phyloP scores from a whole-genome alignment of 2,329 filamentous ascomycete species.

The Amauroascus niger region DNA sequence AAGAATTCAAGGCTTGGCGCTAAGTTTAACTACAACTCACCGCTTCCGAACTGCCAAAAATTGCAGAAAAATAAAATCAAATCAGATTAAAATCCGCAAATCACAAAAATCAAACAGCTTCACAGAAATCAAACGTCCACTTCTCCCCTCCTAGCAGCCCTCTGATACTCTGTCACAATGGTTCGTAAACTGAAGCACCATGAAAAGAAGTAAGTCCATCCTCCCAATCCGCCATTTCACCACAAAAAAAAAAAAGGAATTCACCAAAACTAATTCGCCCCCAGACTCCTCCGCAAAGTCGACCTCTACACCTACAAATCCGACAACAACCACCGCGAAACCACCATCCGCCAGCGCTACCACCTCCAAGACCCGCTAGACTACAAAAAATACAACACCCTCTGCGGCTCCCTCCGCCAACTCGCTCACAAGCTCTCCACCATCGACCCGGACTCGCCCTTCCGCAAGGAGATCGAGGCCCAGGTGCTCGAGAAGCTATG shows the following conservation, averaged over 20 bases:
- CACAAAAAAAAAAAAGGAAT: neutral
- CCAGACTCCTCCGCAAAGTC: constrained; percentile 67
- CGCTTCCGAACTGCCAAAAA: constrained; percentile 1
- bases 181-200: constrained; percentile 94
- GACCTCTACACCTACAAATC: constrained; percentile 92
- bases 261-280: neutral
- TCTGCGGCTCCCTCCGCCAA: constrained; percentile 75
- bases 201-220: constrained; percentile 60
- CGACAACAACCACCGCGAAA: constrained; percentile 77
- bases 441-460: constrained; percentile 63
- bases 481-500: constrained; percentile 84
- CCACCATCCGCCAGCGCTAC: constrained; percentile 70
- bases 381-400: constrained; percentile 58
- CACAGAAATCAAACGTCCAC: neutral
- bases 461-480: constrained; percentile 74
- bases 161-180: constrained; percentile 46
- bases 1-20: neutral
- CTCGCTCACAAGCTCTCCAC: constrained; percentile 80
- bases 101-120: neutral
- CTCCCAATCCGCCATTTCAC: neutral
- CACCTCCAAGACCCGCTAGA: constrained; percentile 83
- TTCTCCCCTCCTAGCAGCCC: neutral
- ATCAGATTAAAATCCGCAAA: neutral
- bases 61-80: neutral
- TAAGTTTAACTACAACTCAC: neutral